phyloP scores from a whole-genome alignment of 371 early-diverging fungal genomes.

The Mucor plumbeus region DNA sequence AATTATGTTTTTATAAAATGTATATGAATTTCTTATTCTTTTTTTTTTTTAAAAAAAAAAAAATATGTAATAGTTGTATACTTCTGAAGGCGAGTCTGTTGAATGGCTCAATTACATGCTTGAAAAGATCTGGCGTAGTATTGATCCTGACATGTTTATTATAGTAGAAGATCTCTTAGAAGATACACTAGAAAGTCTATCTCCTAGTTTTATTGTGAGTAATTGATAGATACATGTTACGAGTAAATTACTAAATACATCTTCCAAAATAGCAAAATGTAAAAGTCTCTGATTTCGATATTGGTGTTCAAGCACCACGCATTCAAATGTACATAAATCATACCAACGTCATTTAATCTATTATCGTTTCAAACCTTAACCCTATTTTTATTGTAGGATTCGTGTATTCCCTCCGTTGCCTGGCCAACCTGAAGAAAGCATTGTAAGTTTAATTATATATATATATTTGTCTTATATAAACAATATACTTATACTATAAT shows the following conservation, averaged over 20 bases:
- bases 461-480: neutral
- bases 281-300: conserved; percentile 48
- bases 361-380: neutral
- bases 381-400: conserved; percentile 26
- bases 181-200: conserved; percentile 38
- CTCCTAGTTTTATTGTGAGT: conserved; percentile 45
- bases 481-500: neutral
- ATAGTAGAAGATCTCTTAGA: conserved; percentile 42
- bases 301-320: conserved; percentile 53
- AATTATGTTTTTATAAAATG: neutral
- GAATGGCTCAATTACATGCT: conserved; percentile 54
- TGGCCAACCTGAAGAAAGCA: conserved; percentile 53
- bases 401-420: conserved; percentile 52
- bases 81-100: conserved; percentile 48
- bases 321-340: conserved; percentile 48
- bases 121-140: conserved; percentile 51
- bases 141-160: conserved; percentile 44
- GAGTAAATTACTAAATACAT: neutral
- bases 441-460: conserved; percentile 34
- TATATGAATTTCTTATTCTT: neutral
- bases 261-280: conserved; percentile 36
- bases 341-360: neutral
- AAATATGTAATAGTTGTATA: conserved; percentile 36
- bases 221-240: neutral
- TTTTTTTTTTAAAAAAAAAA: no score